Base-by-base conservation (phyloP, 805 yeast species). In the Yamadazyma laniorum region DNA sequence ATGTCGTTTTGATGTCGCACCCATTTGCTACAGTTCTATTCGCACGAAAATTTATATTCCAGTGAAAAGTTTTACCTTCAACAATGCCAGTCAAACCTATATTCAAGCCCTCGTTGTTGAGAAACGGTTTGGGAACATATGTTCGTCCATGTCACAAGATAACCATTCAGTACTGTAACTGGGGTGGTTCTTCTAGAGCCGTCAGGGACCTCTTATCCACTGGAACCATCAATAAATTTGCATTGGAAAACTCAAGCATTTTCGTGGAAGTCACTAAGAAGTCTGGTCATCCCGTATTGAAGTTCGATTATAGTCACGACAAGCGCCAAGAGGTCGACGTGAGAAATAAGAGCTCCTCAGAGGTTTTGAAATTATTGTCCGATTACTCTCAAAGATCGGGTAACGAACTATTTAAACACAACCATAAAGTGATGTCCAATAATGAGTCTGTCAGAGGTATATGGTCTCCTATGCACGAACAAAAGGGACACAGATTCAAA, bases 171-270 rank as follows among this genome's bases (percentile, higher is more conserved):
- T 93, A 82, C 65, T 89, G 96, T 67, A 89, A 93, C 71, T 84
- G 95, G 82, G 98, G 97, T 29, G 98, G 97, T 16, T 84, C 95
- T 2, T 90, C 98, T 1, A 72, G 72, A 36, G 97, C 97, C 3
- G 75, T 89, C 66, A 71, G 89, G 56, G 80, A 83, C 39, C 79
- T 84, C 43, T 64, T 93, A 38, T 51, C 51, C 29, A 67, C 72
- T 29, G 71, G 71, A 58, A 36, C 71, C 75, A 51, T 70, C 77
- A 65, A 74, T 36, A 45, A 65, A 6, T 63, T 86, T 41, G 93
- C 96, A 3, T 47, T 58, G 15, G 51, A 65, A 32, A 72, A 86
- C 55, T 81, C 86, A 28, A 73, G 76, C 44, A 77, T 89, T 33
- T 83, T 84, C 57, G 84, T 91, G 55, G 80, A 80, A 40, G 75